These are phyloP conservation scores for Drosera spatulata DNA, from an alignment of 179 eudicot genomes.

Conservation along the genomic window DNA sequence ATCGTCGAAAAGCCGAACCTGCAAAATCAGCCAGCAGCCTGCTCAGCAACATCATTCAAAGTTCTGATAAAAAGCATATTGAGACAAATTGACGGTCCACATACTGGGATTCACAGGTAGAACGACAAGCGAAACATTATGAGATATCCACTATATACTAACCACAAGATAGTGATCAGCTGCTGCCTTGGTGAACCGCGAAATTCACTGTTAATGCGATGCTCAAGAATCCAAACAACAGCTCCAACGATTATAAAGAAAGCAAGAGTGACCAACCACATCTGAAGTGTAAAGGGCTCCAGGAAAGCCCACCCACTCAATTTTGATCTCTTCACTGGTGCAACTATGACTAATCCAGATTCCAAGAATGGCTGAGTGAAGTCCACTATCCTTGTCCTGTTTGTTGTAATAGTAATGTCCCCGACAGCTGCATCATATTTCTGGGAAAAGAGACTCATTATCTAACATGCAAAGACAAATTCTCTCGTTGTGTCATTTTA, in stretches of 20 bases:
- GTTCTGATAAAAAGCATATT: too few relatives aligned
- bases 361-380: conserved; percentile 15
- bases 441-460: neutral
- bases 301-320: conserved; percentile 10
- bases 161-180: conserved; percentile 7
- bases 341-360: conserved; percentile 14
- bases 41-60: too few relatives aligned
- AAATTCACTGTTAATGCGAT: conserved; percentile 9
- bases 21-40: neutral
- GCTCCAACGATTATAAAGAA: conserved; percentile 10
- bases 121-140: too few relatives aligned
- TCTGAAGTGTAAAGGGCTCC: conserved; percentile 7
- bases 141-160: neutral
- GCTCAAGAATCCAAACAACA: conserved; percentile 17
- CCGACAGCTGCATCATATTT: conserved; percentile 19
- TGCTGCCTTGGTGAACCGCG: conserved; percentile 12
- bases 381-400: conserved; percentile 12
- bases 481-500: too few relatives aligned
- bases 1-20: conserved; percentile 13
- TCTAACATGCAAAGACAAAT: too few relatives aligned
- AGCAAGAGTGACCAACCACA: conserved; percentile 10
- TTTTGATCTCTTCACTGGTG: conserved; percentile 4
- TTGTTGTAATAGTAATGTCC: conserved; percentile 13
- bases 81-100: too few relatives aligned
- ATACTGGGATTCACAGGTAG: too few relatives aligned